Base-by-base conservation (phyloP, 2,329 filamentous ascomycete species). In the Colletotrichum falcatum region DNA sequence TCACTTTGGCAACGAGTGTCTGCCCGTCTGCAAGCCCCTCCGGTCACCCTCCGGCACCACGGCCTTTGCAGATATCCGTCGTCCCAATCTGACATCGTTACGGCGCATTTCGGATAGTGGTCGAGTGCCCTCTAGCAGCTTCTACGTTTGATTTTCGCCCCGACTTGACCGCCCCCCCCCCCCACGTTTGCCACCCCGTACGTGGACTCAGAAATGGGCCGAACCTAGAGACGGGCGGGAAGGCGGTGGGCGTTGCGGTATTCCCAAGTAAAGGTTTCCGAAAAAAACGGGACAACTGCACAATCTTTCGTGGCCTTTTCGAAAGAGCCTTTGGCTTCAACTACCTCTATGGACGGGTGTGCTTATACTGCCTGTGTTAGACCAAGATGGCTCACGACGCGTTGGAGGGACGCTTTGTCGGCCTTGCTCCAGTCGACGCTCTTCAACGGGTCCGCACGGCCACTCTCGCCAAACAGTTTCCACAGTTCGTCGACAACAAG, bases 401-500 rank as follows among this genome's bases (percentile, higher is more conserved):
- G 75, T 74, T 82, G 83, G 39, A 89, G 78, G 64, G 81, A 77
- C 7, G 73, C 75, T 77, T 86, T 88, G 33, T 83, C 83, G n/a
- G 86, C 88, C 66, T 79, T 82, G 23, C 84, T 83, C 88, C 88
- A 91, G 74, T 91, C 88, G 16, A 88, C 81, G 6, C 88, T 81
- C 75, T 85, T 84, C 72, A 90, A 76, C 66, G 78, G 75, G 23
- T 74, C 78, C 11, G 73, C 72, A 30, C 74, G 67, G 12, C 77
- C 78, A 8, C 74, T 73, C 37, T 78, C 77, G 9, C 77, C 77
- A 37, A 81, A 73, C 66, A 87, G 74, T 23, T 78, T 81, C 87
- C 87, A 91, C 42, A 91, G 77, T 79, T 89, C 88, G 74, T 92
- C 90, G 5, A 89, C 85, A 20, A 89, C 89, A 55, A 84, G 78